Evolutionary conservation across 257 asterid genomes (phyloP).

Genomic region (Leonotis leonurus): DNA sequence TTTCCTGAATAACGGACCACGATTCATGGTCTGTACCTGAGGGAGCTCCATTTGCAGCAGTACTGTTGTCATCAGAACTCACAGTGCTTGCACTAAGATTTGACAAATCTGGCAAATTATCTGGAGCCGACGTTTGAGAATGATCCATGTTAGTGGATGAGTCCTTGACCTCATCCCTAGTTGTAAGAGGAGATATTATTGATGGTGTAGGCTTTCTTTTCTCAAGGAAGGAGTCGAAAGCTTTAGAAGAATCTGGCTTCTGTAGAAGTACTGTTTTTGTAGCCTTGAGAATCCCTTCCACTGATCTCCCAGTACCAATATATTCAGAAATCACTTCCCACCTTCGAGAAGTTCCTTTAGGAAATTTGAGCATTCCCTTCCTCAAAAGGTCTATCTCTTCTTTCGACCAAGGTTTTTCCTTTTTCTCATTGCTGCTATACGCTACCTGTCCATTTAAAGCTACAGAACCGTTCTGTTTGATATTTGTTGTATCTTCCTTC

Average conservation of each 20-base stretch:
- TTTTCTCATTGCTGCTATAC: constrained; percentile 40
- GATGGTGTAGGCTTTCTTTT: constrained; percentile 71
- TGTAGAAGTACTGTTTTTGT: constrained; percentile 91
- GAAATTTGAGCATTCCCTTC: constrained; percentile 81
- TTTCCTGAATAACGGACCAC: constrained; percentile 80
- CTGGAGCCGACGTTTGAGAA: constrained; percentile 26
- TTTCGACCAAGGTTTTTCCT: constrained; percentile 65
- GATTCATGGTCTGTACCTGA: constrained; percentile 48
- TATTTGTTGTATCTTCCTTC: constrained; percentile 37
- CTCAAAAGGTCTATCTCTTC: constrained; percentile 92
- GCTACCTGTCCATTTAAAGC: constrained; percentile 29
- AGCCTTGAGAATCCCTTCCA: constrained; percentile 95
- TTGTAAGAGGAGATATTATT: constrained; percentile 82
- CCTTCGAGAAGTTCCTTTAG: constrained; percentile 91
- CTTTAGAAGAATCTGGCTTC: constrained; percentile 86
- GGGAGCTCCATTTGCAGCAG: no score
- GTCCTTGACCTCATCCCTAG: constrained; percentile 55
- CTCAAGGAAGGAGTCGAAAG: constrained; percentile 94
- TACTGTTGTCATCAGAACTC: constrained; percentile 17
- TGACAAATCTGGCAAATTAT: constrained; percentile 27
- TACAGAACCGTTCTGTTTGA: constrained; percentile 51
- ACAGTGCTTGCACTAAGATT: constrained; percentile 21
- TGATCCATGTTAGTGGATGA: constrained; percentile 23
- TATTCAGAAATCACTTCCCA: constrained; percentile 97
- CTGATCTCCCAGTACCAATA: constrained; percentile 77